Evolutionary conservation across 2,329 filamentous ascomycete species (phyloP).

Genomic region (Sporothrix euskadiensis): DNA sequence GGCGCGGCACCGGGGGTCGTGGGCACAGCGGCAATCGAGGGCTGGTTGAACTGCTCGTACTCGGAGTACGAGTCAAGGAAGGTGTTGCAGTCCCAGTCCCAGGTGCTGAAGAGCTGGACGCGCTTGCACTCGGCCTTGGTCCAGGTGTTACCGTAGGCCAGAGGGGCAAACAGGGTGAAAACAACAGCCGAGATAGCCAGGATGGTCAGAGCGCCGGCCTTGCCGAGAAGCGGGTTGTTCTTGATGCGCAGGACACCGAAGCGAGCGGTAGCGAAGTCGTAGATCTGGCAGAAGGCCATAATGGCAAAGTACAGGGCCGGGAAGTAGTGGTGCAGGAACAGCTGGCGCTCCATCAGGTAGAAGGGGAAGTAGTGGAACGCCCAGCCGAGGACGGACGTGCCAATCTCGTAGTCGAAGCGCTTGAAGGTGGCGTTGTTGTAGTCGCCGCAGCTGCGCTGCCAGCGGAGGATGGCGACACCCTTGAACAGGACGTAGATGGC

Average conservation of each 20-base stretch:
- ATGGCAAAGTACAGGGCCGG: conserved; percentile 95
- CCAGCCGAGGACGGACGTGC: conserved; percentile 88
- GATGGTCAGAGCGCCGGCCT: conserved; percentile 70
- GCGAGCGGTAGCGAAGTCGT: conserved; percentile 79
- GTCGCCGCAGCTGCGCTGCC: conserved; percentile 91
- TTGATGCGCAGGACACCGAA: conserved; percentile 67
- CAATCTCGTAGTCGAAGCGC: conserved; percentile 96
- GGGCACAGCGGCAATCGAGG: conserved; percentile 27
- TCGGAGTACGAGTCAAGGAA: conserved; percentile 71
- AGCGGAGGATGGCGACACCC: conserved; percentile 80
- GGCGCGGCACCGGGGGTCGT: conserved; percentile 18
- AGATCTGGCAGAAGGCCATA: conserved; percentile 82
- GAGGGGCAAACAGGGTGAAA: conserved; percentile 82
- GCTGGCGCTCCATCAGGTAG: conserved; percentile 95
- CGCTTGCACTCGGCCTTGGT: conserved; percentile 83
- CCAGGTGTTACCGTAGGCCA: conserved; percentile 93
- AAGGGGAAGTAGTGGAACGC: conserved; percentile 99
- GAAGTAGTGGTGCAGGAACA: conserved; percentile 98
- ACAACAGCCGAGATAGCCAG: conserved; percentile 71
- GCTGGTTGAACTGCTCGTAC: conserved; percentile 43
- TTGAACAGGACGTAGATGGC: conserved; percentile 80
- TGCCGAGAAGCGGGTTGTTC: conserved; percentile 71
- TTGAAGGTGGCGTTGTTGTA: conserved; percentile 83
- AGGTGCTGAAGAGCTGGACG: conserved; percentile 82
- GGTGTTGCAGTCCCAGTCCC: conserved; percentile 98